A percentile compares a stretch with the other conserved stretches of the same genome.
These are phyloP conservation scores for Taphrina pruni DNA, from an alignment of 1,139 yeast genomes.

Conservation along the genomic window DNA sequence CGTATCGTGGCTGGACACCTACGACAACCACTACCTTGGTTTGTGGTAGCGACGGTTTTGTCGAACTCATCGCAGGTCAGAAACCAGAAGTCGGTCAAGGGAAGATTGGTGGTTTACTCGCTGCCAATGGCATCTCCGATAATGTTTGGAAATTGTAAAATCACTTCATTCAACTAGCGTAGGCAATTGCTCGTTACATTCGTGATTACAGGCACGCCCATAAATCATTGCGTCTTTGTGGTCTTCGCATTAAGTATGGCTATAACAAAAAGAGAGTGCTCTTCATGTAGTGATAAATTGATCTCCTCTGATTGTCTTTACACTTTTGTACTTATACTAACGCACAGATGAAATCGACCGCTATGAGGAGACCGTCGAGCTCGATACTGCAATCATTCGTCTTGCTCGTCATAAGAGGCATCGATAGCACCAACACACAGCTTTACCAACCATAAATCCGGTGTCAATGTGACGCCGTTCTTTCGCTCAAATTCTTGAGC, in stretches of 20 bases:
- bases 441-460: conserved; percentile 52
- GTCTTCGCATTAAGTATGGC: no score
- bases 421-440: conserved; percentile 46
- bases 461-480: conserved; percentile 50
- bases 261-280: no score
- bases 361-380: no score
- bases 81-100: conserved; percentile 42
- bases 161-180: not conserved
- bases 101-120: conserved; percentile 38
- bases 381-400: conserved; percentile 3
- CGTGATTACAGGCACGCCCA: not conserved
- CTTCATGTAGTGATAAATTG: no score
- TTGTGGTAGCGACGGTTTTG: conserved; percentile 43
- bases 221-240: no score
- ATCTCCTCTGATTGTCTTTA: no score
- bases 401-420: conserved; percentile 33
- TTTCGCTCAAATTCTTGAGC: conserved; percentile 51
- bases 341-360: no score
- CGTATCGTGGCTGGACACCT: not conserved
- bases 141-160: conserved; percentile 41
- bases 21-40: conserved; percentile 26
- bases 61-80: conserved; percentile 38
- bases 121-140: conserved; percentile 49
- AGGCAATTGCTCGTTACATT: not conserved
- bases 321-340: no score